phyloP scores from a whole-genome alignment of 1,284 basidiomycete genomes.

The Cryptococcus sp. region DNA sequence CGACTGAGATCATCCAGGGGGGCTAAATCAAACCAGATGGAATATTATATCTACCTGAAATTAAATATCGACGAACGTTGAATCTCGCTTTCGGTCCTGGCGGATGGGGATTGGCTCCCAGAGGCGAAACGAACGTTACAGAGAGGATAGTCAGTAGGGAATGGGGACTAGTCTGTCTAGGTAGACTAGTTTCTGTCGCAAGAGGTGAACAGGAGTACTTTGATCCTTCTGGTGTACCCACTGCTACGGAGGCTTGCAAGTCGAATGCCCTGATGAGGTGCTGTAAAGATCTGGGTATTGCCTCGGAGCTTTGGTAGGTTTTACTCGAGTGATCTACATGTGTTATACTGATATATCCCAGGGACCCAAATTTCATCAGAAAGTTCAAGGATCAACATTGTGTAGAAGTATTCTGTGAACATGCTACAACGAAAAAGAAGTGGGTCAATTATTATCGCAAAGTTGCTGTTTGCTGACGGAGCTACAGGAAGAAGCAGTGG shows the following conservation, averaged over 20 bases:
- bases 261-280: conserved; percentile 97
- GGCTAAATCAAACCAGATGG: conserved; percentile 68
- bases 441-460: conserved; percentile 48
- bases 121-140: conserved; percentile 86
- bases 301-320: conserved; percentile 86
- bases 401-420: conserved; percentile 79
- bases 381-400: conserved; percentile 84
- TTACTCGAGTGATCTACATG: neutral
- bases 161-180: conserved; percentile 90
- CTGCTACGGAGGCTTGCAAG: conserved; percentile 92
- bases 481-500: conserved; percentile 77
- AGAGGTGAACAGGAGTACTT: conserved; percentile 98
- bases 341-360: conserved; percentile 30
- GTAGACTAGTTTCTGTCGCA: conserved; percentile 85
- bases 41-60: conserved; percentile 91
- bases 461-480: conserved; percentile 9
- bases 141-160: conserved; percentile 86
- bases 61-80: conserved; percentile 91
- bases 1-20: neutral
- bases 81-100: conserved; percentile 96
- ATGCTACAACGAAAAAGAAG: conserved; percentile 81
- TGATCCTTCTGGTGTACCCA: conserved; percentile 83
- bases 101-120: conserved; percentile 92
- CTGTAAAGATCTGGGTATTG: conserved; percentile 94
- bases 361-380: conserved; percentile 94